phyloP scores from a whole-genome alignment of 2,329 filamentous ascomycete genomes.

The Ascochyta rabiei region DNA sequence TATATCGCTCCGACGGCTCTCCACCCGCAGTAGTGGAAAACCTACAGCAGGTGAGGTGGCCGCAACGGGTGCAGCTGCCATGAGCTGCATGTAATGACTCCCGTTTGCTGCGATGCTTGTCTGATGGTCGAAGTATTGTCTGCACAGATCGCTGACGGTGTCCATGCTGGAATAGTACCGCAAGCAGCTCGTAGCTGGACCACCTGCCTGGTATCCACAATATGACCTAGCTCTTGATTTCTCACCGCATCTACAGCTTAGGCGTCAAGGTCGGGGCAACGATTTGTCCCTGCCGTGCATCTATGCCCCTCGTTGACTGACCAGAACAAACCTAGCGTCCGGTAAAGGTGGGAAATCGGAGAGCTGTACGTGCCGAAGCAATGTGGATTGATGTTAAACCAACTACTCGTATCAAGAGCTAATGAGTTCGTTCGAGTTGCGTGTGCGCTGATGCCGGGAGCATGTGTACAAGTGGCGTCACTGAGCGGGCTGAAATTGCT shows the following conservation, averaged over 20 bases:
- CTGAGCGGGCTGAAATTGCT: too few species aligned
- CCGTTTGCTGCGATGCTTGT: neutral
- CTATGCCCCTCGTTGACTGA: neutral
- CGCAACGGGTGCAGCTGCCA: neutral
- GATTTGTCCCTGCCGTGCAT: neutral
- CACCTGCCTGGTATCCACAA: conserved; percentile 1
- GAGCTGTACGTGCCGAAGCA: neutral
- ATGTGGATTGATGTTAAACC: neutral
- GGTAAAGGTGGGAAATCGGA: conserved; percentile 2
- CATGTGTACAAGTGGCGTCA: too few species aligned
- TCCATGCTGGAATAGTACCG: neutral
- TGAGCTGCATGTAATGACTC: neutral
- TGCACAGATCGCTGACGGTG: neutral
- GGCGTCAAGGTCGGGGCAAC: neutral
- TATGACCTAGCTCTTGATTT: neutral
- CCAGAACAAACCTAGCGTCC: neutral
- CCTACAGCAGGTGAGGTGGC: neutral
- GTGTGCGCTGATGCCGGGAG: neutral
- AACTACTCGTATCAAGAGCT: neutral
- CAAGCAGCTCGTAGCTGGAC: neutral
- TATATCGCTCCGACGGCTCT: neutral
- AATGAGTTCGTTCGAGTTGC: neutral
- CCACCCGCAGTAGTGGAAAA: neutral
- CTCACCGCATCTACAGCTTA: neutral
- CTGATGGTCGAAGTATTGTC: neutral